phyloP scores from a whole-genome alignment of 768 basidiomycete genomes.

The Collybia sp. region DNA sequence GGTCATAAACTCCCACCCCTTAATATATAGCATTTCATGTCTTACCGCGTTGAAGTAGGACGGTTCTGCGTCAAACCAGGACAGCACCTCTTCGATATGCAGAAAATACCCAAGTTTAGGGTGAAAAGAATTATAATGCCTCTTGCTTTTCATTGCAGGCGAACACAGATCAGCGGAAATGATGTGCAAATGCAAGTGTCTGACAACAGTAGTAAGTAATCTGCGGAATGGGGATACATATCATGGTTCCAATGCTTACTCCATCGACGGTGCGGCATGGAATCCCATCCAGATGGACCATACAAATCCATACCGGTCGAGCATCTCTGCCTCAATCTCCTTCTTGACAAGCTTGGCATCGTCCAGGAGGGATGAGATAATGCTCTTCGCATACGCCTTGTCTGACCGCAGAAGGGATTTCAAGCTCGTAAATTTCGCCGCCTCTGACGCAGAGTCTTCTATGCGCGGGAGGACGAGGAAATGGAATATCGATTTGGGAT shows the following conservation, averaged over 20 bases:
- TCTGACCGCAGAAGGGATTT: slow-evolving; percentile 50
- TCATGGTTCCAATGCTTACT: slow-evolving; percentile 44
- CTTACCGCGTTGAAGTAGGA: slow-evolving; percentile 50
- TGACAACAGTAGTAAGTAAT: slow-evolving; percentile 17
- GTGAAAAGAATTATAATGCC: slow-evolving; percentile 90
- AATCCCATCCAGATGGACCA: slow-evolving; percentile 83
- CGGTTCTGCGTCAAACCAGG: slow-evolving; percentile 71
- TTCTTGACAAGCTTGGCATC: slow-evolving; percentile 52
- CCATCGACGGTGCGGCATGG: slow-evolving; percentile 83
- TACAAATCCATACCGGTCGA: slow-evolving; percentile 62
- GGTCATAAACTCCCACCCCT: neutral
- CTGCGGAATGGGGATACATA: neutral
- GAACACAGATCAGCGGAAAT: slow-evolving; percentile 76
- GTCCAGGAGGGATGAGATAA: slow-evolving; percentile 47
- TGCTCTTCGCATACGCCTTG: slow-evolving; percentile 45
- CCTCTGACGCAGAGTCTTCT: slow-evolving; percentile 19
- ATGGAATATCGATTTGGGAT: slow-evolving; percentile 84
- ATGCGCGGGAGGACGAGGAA: slow-evolving; percentile 79
- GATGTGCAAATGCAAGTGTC: slow-evolving; percentile 84
- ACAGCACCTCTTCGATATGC: slow-evolving; percentile 68
- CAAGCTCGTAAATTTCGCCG: slow-evolving; percentile 46
- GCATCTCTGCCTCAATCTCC: slow-evolving; percentile 79
- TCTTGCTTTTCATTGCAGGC: slow-evolving; percentile 74
- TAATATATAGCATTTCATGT: slow-evolving; percentile 9
- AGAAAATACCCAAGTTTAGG: slow-evolving; percentile 83